These are phyloP conservation scores for Zygosaccharomyces lentus DNA, from an alignment of 805 yeast species.

Conservation along the genomic window DNA sequence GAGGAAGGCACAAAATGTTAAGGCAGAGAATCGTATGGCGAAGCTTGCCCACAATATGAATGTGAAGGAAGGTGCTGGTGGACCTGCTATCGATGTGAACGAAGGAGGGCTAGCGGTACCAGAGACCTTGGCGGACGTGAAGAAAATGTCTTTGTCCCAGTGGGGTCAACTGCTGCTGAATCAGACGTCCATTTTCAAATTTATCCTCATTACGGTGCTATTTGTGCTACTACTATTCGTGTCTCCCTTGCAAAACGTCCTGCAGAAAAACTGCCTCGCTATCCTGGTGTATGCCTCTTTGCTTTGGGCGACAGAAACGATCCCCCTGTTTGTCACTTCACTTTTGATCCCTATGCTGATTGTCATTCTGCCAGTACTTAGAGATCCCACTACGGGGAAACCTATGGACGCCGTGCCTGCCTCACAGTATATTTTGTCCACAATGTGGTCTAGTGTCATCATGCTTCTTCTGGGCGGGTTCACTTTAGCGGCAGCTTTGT, in stretches of 20 bases:
- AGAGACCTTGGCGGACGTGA: conserved; percentile 19
- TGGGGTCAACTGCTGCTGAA: conserved; percentile 16
- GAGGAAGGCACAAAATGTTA: conserved; percentile 77
- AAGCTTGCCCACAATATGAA: conserved; percentile 15
- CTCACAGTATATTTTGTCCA: conserved; percentile 63
- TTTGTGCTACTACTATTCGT: conserved; percentile 44
- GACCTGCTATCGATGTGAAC: conserved; percentile 21
- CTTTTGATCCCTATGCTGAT: conserved; percentile 75
- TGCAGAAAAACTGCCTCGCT: conserved; percentile 78
- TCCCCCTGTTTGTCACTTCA: conserved; percentile 89
- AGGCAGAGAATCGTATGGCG: conserved; percentile 33
- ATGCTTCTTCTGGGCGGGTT: conserved; percentile 90
- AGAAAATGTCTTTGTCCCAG: conserved; percentile 16
- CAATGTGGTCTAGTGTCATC: conserved; percentile 96
- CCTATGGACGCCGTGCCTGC: conserved; percentile 62
- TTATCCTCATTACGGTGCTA: conserved; percentile 44
- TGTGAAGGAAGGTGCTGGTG: conserved; percentile 25
- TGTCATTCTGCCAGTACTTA: conserved; percentile 66
- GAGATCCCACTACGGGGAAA: conserved; percentile 44
- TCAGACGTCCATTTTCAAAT: conserved; percentile 39
- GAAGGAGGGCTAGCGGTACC: conserved; percentile 17
- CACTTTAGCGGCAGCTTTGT: conserved; percentile 88
- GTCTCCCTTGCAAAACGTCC: conserved; percentile 55
- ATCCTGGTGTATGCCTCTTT: conserved; percentile 74
- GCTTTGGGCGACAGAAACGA: conserved; percentile 84